Evolutionary conservation across 2,329 filamentous ascomycete species (phyloP), one percentile per base, ranked within the genome.

Genomic region (Tetracladium maxilliforme): DNA sequence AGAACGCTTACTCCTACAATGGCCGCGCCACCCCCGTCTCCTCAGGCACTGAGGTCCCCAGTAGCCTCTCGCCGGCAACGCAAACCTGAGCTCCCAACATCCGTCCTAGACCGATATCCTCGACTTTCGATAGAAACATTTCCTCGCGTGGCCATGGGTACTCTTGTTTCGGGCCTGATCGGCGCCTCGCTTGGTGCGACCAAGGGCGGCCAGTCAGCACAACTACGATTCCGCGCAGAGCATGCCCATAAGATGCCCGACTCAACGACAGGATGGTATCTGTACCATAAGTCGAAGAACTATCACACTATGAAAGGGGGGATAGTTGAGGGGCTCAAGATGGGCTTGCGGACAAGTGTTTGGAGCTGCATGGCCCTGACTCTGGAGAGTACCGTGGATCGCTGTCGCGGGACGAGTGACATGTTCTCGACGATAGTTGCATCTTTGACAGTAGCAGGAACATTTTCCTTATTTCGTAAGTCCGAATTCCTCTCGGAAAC

Each of bases 281-380:
- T 95, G n/a, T 98, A 98, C 51, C 87, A 95, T 59, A 94, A 94
- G 54, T 82, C 73, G 46, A 95, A 95, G 52, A 95, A 93, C 52
- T 95, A 98, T 56, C 72, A 83, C 41, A 67, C 78, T 25, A 74
- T 81, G 40, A 64, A 78, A 13, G 80, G 78, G 6, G 87, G 79
- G 1, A 56, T 92, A 11, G 70, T 70, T 26, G 83, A 92, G 42
- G 90, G 83, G 0, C 39, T 82, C 24, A 72, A 66, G 36, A 81
- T 90, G 63, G 84, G 78, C 2, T 46, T 56, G 16, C 72, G 67
- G 37, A 61, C 92, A 6, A 69, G 70, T 5, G 56, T 77, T 22
- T 86, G 86, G 67, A 79, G 71, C 3, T 64, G 70, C 11, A 56
- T 78, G 24, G 90, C 92, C 42, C 75, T 92, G 41, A 59, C 72